Evolutionary conservation across 1,139 yeast genomes (phyloP), one percentile per base, ranked within the genome.

Genomic region (Lodderomyces metapsilosis): DNA sequence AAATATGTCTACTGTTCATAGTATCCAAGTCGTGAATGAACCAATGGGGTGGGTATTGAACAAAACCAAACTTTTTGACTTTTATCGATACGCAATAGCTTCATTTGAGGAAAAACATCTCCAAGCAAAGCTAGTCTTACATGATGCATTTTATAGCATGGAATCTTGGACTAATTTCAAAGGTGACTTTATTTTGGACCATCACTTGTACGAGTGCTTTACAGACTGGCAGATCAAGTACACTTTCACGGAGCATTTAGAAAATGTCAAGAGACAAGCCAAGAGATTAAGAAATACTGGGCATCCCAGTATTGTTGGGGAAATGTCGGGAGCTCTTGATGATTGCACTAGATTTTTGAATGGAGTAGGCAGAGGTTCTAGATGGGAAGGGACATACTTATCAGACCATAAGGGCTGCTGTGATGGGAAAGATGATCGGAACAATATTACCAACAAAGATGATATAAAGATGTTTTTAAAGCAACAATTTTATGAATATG

Each of bases 331-430:
- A 2, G 64, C 64, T 1, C 28, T 59, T 2, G 57, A 60, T 7
- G 64, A 59, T 42, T 60, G 64, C 39, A 51, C 64, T n/a, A 54
- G 49, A 34, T 56, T 55, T 41, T 47, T 60, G 20, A 60, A 59
- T 46, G 64, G 64, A 4, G 56, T 58, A 8, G 61, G 58, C 4
- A 43, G 41, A 8, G 64, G 64, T 2, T 47, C 59, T 5, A 40
- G 64, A 27, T 59, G 51, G 43, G 56, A 52, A 38, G 63, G 63
- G 3, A 52, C 53, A 5, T 51, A 46, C 21, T 40, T 40, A 31
- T 42, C 40, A 11, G 38, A 37, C 6, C 33, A 40, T 5, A 20
- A 35, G 11, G 18, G 27, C 32, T 48, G 56, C 30, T 60, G 64
- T 44, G 48, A 28, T 20, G 43, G 48, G 16, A 58, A 49, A 40